phyloP scores from a whole-genome alignment of 768 basidiomycete species.

The Lactarius indigo region DNA sequence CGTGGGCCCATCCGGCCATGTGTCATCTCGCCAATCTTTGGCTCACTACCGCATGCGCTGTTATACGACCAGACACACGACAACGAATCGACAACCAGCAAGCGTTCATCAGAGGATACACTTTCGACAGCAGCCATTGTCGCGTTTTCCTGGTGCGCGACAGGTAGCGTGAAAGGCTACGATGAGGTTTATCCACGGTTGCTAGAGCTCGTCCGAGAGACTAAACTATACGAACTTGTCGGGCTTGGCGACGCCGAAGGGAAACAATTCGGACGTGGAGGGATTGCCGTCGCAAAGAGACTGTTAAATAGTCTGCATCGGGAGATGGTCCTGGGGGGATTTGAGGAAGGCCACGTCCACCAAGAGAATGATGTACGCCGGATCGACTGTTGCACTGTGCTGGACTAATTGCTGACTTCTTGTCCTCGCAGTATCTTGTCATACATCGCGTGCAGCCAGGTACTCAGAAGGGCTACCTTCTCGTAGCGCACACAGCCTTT shows the following conservation, averaged over 20 bases:
- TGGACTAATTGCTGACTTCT: not conserved
- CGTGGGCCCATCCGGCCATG: constrained; percentile 75
- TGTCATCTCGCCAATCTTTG: constrained; percentile 73
- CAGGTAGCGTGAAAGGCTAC: constrained; percentile 95
- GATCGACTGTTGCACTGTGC: not conserved
- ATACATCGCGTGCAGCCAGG: constrained; percentile 88
- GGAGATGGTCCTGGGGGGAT: constrained; percentile 88
- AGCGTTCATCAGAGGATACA: constrained; percentile 91
- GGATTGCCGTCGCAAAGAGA: constrained; percentile 45
- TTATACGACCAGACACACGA: constrained; percentile 97
- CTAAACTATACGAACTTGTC: constrained; percentile 70
- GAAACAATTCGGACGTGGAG: constrained; percentile 28
- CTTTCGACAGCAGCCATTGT: constrained; percentile 93
- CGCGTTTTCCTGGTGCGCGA: constrained; percentile 82
- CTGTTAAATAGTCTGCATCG: constrained; percentile 83
- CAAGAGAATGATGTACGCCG: constrained; percentile 83
- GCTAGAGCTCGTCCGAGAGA: constrained; percentile 85
- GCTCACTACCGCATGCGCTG: constrained; percentile 87
- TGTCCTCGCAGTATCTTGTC: constrained; percentile 72
- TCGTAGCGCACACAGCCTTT: constrained; percentile 92
- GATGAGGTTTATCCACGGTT: constrained; percentile 96
- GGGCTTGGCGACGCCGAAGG: constrained; percentile 36
- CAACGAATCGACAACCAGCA: constrained; percentile 88
- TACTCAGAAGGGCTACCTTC: constrained; percentile 87
- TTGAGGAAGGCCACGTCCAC: constrained; percentile 91